Base-by-base conservation (phyloP, 768 basidiomycete species). In the Rickenella mellea region DNA sequence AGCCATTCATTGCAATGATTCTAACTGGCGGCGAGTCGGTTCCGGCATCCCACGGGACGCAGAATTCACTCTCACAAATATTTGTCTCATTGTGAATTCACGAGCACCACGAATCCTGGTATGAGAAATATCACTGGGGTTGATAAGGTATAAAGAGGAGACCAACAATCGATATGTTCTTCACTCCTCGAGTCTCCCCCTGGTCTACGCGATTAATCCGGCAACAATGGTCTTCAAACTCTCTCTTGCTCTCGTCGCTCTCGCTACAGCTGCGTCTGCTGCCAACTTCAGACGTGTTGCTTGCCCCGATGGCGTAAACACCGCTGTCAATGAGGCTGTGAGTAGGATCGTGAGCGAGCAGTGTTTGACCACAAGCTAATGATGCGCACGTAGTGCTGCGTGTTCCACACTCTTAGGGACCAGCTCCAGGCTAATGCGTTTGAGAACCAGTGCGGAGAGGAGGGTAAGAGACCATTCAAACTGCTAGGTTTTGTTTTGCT, bases 291-390 rank as follows among this genome's bases (percentile, higher is more conserved):
- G 26, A 19, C 40, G 45, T 33, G 40, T 42, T 2, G 24, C 47
- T 27, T 49, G 48, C 29, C 47, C 48, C 14, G 48, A 49, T 25
- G 48, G 48, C 15, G 42, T 42, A 9, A 40, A 40, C 17, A 7
- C n/a, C 14, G 39, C 39, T 11, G 27, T 15, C 26, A 40, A 40
- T 26, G 39, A 40, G 39, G 39, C 39, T 28, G 33, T 36, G 33
- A 36, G 33, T 36, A 15, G n/a, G n/a, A n/a, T n/a, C n/a, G n/a
- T n/a, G n/a, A n/a, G n/a, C n/a, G n/a, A n/a, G n/a, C n/a, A n/a
- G n/a, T n/a, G n/a, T n/a, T n/a, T n/a, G n/a, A n/a, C n/a, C n/a
- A n/a, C n/a, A n/a, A n/a, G n/a, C n/a, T n/a, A n/a, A n/a, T n/a
- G n/a, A n/a, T n/a, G n/a, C n/a, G n/a, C n/a, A n/a, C n/a, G n/a